These are phyloP conservation scores for Lepidium didymum DNA, from an alignment of 345 rosid species.

Conservation along the genomic window DNA sequence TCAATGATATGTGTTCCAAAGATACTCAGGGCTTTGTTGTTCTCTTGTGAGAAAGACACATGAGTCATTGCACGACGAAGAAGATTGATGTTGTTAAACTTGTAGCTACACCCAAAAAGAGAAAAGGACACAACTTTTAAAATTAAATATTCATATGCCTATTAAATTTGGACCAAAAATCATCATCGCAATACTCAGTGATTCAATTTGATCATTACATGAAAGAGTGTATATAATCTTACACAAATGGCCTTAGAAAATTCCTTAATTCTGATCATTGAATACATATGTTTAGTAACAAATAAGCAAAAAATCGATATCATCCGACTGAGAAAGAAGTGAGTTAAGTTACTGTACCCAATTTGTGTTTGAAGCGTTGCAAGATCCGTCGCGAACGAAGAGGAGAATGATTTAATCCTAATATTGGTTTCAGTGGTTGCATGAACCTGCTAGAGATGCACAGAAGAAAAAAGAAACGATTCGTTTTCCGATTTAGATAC, in stretches of 20 bases:
- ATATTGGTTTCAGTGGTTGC: constrained; percentile 11
- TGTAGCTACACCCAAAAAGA: constrained; percentile 32
- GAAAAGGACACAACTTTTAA: background rate
- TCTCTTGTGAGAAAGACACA: constrained; percentile 58
- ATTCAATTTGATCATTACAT: background rate
- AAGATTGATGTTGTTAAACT: constrained; percentile 37
- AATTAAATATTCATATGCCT: background rate
- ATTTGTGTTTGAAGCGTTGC: constrained; percentile 37
- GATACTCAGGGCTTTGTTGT: constrained; percentile 55
- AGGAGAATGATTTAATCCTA: constrained; percentile 18
- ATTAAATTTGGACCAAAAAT: background rate
- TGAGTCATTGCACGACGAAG: constrained; percentile 74
- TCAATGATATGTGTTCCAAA: constrained; percentile 51
- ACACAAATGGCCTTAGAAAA: background rate
- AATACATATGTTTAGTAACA: background rate
- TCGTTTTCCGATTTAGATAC: background rate
- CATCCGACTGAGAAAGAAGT: background rate
- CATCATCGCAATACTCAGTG: background rate
- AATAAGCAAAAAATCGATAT: background rate
- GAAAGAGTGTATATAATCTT: background rate
- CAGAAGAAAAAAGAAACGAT: background rate
- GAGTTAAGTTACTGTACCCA: constrained; percentile 7
- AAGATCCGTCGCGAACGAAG: constrained; percentile 35
- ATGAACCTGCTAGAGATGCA: constrained; percentile 19
- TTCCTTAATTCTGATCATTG: background rate